Evolutionary conservation across 352 stramenopile species (phyloP).

Genomic region (Thraustotheca clavata): DNA sequence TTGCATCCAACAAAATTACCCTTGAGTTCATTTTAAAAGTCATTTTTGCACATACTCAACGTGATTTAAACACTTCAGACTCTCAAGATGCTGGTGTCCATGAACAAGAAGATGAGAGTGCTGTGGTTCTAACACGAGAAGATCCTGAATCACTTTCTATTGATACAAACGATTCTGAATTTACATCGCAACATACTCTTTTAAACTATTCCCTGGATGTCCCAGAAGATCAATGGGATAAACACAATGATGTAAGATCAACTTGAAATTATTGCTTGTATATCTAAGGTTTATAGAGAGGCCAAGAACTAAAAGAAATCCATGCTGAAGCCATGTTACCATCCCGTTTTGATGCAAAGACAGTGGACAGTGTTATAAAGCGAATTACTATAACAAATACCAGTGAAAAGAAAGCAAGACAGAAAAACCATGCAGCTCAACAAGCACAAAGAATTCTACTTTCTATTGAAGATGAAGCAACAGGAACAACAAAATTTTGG

Average conservation of each 20-base stretch:
- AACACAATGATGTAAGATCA: neutral
- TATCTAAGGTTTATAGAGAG: neutral
- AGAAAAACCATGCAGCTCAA: neutral
- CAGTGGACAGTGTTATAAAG: constrained; percentile 1
- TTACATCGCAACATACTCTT: neutral
- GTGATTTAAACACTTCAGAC: neutral
- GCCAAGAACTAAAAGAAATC: neutral
- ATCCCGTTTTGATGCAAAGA: neutral
- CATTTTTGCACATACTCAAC: neutral
- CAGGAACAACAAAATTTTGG: constrained; percentile 18
- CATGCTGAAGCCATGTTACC: neutral
- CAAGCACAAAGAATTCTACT: neutral
- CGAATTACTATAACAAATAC: constrained; percentile 15
- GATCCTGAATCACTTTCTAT: neutral
- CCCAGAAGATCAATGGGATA: neutral
- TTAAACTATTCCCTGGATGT: neutral
- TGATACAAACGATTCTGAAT: neutral
- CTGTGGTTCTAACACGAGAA: neutral
- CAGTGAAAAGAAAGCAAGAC: neutral
- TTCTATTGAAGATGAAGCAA: neutral
- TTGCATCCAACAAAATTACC: neutral
- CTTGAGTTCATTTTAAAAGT: neutral
- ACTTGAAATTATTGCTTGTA: neutral
- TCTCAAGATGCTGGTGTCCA: too few relatives aligned
- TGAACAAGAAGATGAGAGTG: too few relatives aligned